phyloP scores from a whole-genome alignment of 2,329 filamentous ascomycete genomes.

The Monosporascus sp. region DNA sequence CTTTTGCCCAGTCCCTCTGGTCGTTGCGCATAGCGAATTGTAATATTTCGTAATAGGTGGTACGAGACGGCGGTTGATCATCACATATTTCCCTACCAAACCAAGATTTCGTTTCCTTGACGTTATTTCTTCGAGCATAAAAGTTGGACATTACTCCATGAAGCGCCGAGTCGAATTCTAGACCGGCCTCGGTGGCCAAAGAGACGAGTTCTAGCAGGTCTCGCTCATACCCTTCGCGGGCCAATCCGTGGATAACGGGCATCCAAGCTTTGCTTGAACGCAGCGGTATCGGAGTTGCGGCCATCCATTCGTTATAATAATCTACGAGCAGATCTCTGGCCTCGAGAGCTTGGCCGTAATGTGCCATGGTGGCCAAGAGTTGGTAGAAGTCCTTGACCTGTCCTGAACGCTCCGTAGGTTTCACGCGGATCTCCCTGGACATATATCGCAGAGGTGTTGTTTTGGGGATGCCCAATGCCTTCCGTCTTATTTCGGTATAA shows the following conservation, averaged over 20 bases:
- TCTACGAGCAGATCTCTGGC: slow-evolving; percentile 21
- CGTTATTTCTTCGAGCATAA: slow-evolving; percentile 52
- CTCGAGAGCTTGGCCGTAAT: slow-evolving; percentile 25
- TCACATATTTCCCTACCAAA: slow-evolving; percentile 51
- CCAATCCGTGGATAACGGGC: slow-evolving; percentile 55
- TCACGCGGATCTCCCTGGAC: slow-evolving; percentile 4
- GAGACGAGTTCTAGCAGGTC: slow-evolving; percentile 53
- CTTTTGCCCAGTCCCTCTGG: slow-evolving; percentile 56
- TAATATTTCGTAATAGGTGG: slow-evolving; percentile 50
- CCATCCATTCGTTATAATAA: slow-evolving; percentile 8
- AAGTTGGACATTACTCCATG: slow-evolving; percentile 55
- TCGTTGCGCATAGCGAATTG: slow-evolving; percentile 55
- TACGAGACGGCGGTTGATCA: slow-evolving; percentile 33
- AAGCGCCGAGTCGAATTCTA: slow-evolving; percentile 39
- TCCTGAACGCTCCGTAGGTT: neutral
- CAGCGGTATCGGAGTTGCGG: slow-evolving; percentile 19
- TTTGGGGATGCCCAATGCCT: slow-evolving; percentile 5
- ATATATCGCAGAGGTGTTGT: slow-evolving; percentile 4
- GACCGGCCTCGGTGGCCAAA: slow-evolving; percentile 42
- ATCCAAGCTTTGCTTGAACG: slow-evolving; percentile 38
- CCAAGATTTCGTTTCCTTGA: slow-evolving; percentile 62
- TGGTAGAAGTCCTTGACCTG: slow-evolving; percentile 18
- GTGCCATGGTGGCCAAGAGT: slow-evolving; percentile 19
- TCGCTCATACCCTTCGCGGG: slow-evolving; percentile 50
- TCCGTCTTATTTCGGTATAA: slow-evolving; percentile 31